Percentiles rank a stretch among this genome's conserved stretches.
These are phyloP conservation scores for Antrodiella citrinella DNA, from an alignment of 768 basidiomycete genomes.

Conservation along the genomic window DNA sequence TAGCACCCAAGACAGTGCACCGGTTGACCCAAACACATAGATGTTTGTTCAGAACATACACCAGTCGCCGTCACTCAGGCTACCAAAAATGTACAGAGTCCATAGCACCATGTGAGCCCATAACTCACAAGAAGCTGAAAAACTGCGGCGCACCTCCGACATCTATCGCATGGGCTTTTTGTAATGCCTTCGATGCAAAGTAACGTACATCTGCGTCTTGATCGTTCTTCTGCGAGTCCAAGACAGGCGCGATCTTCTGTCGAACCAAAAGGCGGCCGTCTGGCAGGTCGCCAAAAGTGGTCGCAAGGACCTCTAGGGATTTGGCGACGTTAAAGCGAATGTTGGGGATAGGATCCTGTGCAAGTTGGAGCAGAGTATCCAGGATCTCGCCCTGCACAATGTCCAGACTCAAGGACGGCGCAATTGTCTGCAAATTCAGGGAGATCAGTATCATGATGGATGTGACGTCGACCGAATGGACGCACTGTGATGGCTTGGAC, in stretches of 20 bases:
- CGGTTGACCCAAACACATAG: background rate
- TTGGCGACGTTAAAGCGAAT: slow-evolving; percentile 99
- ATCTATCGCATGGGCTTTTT: slow-evolving; percentile 38
- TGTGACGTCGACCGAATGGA: slow-evolving; percentile 9
- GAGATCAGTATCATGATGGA: slow-evolving; percentile 3
- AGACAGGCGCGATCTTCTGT: slow-evolving; percentile 67
- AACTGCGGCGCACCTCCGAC: slow-evolving; percentile 23
- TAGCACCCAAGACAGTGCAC: background rate
- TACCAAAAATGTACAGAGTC: background rate
- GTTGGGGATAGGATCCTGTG: slow-evolving; percentile 91
- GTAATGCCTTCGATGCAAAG: slow-evolving; percentile 79
- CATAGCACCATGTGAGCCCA: background rate
- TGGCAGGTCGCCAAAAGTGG: slow-evolving; percentile 48
- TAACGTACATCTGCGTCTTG: slow-evolving; percentile 94
- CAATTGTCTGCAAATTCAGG: slow-evolving; percentile 66
- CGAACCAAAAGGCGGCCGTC: slow-evolving; percentile 73
- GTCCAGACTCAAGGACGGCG: slow-evolving; percentile 78
- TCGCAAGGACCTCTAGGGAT: slow-evolving; percentile 82
- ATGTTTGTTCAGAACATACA: background rate
- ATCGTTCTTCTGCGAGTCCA: slow-evolving; percentile 85
- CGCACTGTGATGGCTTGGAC: slow-evolving; percentile 95
- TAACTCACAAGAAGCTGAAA: background rate
- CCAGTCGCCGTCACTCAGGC: background rate
- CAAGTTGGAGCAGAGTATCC: slow-evolving; percentile 72
- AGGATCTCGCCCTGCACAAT: slow-evolving; percentile 82